These are phyloP conservation scores for Besnoitia besnoiti DNA, from an alignment of 169 alveolate species.

Conservation along the genomic window DNA sequence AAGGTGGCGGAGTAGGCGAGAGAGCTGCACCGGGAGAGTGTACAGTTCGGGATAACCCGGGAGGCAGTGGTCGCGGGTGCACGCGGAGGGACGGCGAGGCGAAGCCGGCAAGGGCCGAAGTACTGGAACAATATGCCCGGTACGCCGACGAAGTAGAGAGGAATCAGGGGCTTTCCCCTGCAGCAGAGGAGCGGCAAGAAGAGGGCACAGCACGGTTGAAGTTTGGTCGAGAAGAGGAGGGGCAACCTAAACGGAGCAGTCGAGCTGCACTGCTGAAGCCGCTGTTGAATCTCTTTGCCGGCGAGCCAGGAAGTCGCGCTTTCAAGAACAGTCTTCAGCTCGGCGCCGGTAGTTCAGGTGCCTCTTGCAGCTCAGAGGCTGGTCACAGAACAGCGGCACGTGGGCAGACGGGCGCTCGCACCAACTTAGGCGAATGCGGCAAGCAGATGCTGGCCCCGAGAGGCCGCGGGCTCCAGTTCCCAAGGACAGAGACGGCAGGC, in stretches of 20 bases:
- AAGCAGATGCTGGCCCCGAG: neutral
- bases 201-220: neutral
- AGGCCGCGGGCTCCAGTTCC: neutral
- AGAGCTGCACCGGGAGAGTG: too few species aligned
- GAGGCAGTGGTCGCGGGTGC: too few species aligned
- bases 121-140: neutral
- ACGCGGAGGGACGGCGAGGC: too few species aligned
- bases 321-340: neutral
- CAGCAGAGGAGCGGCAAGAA: neutral
- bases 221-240: neutral
- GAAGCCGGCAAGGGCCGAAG: neutral
- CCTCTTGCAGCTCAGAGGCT: too few species aligned
- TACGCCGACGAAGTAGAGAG: slow-evolving; percentile 6
- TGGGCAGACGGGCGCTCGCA: too few species aligned
- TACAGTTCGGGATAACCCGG: too few species aligned
- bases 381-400: too few species aligned
- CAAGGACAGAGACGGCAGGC: neutral
- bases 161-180: neutral
- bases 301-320: slow-evolving; percentile 21
- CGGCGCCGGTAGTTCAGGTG: neutral
- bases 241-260: neutral
- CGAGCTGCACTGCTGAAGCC: neutral
- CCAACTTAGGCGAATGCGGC: neutral
- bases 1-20: too few species aligned
- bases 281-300: slow-evolving; percentile 29